Percentiles rank a stretch among this genome's conserved stretches.
Conservation (phyloP, 345 rosid species). For the Moricandia arvensis region DNA sequence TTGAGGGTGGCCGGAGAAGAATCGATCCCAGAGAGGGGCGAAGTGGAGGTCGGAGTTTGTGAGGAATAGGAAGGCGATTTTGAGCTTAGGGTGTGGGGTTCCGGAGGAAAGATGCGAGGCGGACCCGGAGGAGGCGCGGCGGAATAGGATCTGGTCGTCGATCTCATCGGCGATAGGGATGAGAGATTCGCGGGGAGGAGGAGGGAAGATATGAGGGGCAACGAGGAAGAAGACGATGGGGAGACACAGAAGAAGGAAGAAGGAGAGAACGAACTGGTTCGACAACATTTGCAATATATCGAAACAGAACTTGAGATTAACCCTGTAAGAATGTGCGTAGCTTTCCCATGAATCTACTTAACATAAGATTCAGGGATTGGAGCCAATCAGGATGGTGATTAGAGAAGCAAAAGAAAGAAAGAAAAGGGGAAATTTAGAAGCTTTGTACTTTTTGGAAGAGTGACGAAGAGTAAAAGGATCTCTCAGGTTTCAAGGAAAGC, state of each 20-base stretch:
- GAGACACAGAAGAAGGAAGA: not conserved
- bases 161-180: slow-evolving; percentile 17
- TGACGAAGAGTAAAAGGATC: not conserved
- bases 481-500: not conserved
- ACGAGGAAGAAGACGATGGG: slow-evolving; percentile 20
- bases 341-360: not conserved
- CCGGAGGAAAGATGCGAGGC: not conserved
- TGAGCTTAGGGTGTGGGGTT: not conserved
- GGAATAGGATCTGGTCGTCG: slow-evolving; percentile 17
- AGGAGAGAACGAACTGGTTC: slow-evolving; percentile 9
- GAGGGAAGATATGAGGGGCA: not conserved
- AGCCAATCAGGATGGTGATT: not conserved
- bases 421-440: not conserved
- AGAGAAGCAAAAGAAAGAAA: too few species aligned
- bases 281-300: not conserved
- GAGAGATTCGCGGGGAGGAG: slow-evolving; percentile 3
- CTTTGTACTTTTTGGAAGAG: not conserved
- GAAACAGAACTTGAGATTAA: not conserved
- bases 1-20: not conserved
- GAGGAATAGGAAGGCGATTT: slow-evolving; percentile 5
- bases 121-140: not conserved
- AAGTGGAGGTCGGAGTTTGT: slow-evolving; percentile 12
- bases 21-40: slow-evolving; percentile 10
- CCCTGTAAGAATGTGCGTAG: not conserved
- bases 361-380: not conserved